A percentile compares a stretch with the other conserved stretches of the same genome.
phyloP scores from a whole-genome alignment of 2,329 filamentous ascomycete genomes.

The Macrophomina phaseolina region DNA sequence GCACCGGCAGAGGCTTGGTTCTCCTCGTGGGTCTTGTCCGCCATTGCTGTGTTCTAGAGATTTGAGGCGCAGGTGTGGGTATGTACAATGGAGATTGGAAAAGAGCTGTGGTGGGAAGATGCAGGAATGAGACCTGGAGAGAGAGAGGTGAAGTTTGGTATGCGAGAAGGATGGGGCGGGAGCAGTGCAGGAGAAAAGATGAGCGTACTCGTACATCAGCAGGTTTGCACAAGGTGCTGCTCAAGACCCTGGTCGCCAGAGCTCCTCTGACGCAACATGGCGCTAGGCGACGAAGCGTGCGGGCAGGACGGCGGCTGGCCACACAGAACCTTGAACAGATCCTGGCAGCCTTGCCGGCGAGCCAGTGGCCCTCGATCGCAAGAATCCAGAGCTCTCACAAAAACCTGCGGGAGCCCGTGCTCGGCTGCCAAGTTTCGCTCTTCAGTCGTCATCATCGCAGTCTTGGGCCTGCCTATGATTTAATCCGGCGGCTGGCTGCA shows the following conservation, averaged over 20 bases:
- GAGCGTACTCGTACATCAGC: slow-evolving; percentile 16
- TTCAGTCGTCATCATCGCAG: slow-evolving; percentile 14
- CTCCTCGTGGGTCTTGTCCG: slow-evolving; percentile 32
- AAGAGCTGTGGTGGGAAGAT: not conserved
- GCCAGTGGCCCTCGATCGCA: slow-evolving; percentile 12
- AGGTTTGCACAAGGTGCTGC: slow-evolving; percentile 23
- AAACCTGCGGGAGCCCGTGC: slow-evolving; percentile 27
- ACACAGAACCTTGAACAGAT: not conserved
- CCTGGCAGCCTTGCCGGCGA: slow-evolving; percentile 12
- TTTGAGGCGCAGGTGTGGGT: slow-evolving; percentile 1
- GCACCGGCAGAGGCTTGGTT: slow-evolving; percentile 34
- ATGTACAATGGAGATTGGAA: slow-evolving; percentile 10
- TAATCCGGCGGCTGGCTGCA: slow-evolving; percentile 18
- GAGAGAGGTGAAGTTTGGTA: not conserved
- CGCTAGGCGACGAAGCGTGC: slow-evolving; percentile 4
- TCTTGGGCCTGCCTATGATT: slow-evolving; percentile 16
- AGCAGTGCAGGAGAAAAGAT: slow-evolving; percentile 23
- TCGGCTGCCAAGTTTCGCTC: slow-evolving; percentile 24
- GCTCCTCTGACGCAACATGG: slow-evolving; percentile 27
- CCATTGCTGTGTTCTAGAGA: slow-evolving; percentile 30
- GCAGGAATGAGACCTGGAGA: not conserved
- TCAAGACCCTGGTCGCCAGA: slow-evolving; percentile 19
- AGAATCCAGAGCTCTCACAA: slow-evolving; percentile 1
- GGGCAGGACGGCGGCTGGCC: slow-evolving; percentile 14
- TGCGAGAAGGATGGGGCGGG: slow-evolving; percentile 8